Conservation (phyloP, 23 red algal species). For the Agarophyton chilense region DNA sequence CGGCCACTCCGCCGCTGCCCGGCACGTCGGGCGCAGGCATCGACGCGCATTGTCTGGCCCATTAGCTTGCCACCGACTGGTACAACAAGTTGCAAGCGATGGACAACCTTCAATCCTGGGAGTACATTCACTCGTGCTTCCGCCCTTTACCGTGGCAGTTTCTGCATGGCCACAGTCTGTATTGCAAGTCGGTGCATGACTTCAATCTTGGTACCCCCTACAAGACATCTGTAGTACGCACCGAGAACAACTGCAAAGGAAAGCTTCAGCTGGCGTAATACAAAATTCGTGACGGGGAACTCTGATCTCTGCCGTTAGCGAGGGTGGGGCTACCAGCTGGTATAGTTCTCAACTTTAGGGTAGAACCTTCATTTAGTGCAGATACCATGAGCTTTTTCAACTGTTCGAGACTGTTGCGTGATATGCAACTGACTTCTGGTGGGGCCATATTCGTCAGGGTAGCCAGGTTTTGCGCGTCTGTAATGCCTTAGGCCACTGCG, state of each 20-base stretch:
- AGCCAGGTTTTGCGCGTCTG: neutral
- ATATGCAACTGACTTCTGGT: neutral
- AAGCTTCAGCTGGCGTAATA: conserved; percentile 81
- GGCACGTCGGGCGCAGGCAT: conserved; percentile 31
- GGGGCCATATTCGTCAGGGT: neutral
- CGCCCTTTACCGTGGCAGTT: conserved; percentile 82
- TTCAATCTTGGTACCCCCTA: conserved; percentile 82
- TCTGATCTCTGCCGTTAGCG: no score
- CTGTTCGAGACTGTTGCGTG: neutral
- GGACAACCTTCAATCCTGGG: conserved; percentile 94
- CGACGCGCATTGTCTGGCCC: conserved; percentile 53
- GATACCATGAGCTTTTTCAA: neutral
- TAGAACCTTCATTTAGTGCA: neutral
- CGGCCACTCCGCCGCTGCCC: conserved; percentile 1
- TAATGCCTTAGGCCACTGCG: neutral
- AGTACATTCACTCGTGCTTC: conserved; percentile 87
- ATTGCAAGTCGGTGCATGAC: conserved; percentile 84
- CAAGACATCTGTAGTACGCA: conserved; percentile 77
- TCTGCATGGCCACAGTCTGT: conserved; percentile 76
- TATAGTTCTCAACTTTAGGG: no score
- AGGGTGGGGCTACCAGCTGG: no score
- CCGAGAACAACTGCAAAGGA: conserved; percentile 25
- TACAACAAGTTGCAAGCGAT: conserved; percentile 78
- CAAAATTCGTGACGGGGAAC: no score
- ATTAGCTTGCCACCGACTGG: conserved; percentile 91